Conservation (phyloP, 257 asterid genomes). For the Phtheirospermum japonicum region DNA sequence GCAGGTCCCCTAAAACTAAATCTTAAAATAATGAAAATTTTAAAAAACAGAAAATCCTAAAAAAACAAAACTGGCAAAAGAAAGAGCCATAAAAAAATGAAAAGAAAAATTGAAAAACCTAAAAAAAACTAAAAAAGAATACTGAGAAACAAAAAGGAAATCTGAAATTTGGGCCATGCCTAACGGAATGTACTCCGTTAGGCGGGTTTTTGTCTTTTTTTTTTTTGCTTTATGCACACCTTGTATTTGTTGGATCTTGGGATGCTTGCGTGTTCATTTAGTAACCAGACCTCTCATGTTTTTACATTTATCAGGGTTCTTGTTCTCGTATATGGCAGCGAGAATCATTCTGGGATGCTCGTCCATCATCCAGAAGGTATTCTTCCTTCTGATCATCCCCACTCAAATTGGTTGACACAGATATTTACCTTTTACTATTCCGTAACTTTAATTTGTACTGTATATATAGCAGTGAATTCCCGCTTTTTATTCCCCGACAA, state of each 20-base stretch:
- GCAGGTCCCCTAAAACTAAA: no score
- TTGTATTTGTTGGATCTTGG: constrained; percentile 12
- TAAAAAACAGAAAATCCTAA: no score
- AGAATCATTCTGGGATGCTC: constrained; percentile 93
- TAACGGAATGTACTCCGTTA: no score
- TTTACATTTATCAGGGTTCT: constrained; percentile 67
- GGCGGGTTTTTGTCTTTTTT: no score
- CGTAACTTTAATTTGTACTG: no score
- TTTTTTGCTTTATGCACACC: background rate
- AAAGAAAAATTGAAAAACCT: no score
- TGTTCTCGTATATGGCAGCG: constrained; percentile 99
- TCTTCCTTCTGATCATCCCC: constrained; percentile 18
- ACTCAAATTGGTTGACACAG: constrained; percentile 12
- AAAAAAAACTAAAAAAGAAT: no score
- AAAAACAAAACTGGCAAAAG: no score
- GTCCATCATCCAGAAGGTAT: constrained; percentile 95
- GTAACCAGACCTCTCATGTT: constrained; percentile 24
- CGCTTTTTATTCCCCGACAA: constrained; percentile 93
- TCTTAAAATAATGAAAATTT: no score
- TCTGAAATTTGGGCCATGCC: no score
- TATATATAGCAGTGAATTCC: constrained; percentile 84
- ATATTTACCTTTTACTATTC: background rate
- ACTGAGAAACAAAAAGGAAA: no score
- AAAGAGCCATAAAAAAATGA: no score
- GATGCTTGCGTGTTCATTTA: background rate